Evolutionary conservation across 768 basidiomycete genomes (phyloP).

Genomic region (Trametes cinnabarina): DNA sequence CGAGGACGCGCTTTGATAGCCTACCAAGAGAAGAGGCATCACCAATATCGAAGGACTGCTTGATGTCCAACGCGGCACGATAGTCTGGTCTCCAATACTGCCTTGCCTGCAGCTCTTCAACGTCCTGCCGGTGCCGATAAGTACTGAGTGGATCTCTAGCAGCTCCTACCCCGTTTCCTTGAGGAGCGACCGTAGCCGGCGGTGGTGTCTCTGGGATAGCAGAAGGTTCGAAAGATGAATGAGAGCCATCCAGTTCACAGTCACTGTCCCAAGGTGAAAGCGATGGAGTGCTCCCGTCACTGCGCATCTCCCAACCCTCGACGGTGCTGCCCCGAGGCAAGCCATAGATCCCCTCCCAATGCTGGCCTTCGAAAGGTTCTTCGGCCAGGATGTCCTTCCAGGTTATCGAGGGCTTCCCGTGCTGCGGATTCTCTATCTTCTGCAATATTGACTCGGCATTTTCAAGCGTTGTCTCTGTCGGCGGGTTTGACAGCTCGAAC

Average conservation of each 20-base stretch:
- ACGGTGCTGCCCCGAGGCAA: conserved; percentile 46
- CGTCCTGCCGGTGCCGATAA: conserved; percentile 47
- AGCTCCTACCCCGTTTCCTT: neutral
- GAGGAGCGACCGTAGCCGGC: neutral
- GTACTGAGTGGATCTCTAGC: conserved; percentile 19
- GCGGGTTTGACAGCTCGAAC: conserved; percentile 57
- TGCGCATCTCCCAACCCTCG: conserved; percentile 44
- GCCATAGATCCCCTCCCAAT: conserved; percentile 77
- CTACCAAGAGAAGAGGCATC: conserved; percentile 73
- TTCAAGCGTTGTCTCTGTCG: conserved; percentile 45
- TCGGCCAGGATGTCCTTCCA: conserved; percentile 81
- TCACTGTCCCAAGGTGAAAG: conserved; percentile 50
- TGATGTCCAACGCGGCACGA: conserved; percentile 45
- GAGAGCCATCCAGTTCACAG: conserved; percentile 13
- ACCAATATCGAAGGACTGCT: conserved; percentile 55
- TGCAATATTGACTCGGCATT: conserved; percentile 57
- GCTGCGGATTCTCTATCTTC: conserved; percentile 42
- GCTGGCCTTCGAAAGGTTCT: conserved; percentile 83
- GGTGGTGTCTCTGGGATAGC: conserved; percentile 9
- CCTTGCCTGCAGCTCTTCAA: conserved; percentile 59
- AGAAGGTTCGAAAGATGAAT: conserved; percentile 21
- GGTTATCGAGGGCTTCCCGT: conserved; percentile 45
- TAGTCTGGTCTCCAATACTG: conserved; percentile 80
- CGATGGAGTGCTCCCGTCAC: conserved; percentile 61
- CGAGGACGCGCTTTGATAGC: conserved; percentile 1